phyloP scores from a whole-genome alignment of 2,329 filamentous ascomycete species.

The Fragosphaeria purpurea region DNA sequence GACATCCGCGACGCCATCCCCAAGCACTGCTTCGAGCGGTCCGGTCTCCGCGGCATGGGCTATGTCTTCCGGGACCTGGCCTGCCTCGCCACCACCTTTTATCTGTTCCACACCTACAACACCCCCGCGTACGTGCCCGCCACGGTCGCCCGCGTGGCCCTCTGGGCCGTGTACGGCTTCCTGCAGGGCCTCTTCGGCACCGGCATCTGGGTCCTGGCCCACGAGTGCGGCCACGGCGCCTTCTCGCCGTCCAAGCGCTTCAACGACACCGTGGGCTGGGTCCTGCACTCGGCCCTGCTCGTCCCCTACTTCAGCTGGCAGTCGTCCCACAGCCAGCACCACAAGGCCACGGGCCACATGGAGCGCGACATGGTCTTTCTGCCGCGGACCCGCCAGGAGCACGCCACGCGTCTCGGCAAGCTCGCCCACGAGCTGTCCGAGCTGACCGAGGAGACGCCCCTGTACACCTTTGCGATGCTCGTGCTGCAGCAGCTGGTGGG shows the following conservation, averaged over 20 bases:
- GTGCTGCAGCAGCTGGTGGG: constrained; percentile 80
- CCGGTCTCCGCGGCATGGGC: constrained; percentile 59
- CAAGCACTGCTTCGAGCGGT: constrained; percentile 92
- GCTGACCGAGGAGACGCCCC: constrained; percentile 88
- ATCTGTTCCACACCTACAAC: constrained; percentile 79
- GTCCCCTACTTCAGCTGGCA: constrained; percentile 99
- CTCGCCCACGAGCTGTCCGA: constrained; percentile 75
- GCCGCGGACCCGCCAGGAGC: constrained; percentile 79
- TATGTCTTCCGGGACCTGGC: constrained; percentile 79
- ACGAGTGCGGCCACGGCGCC: constrained; percentile 95
- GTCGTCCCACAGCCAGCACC: constrained; percentile 97
- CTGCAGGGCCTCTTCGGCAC: constrained; percentile 89
- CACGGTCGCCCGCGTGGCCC: constrained; percentile 51
- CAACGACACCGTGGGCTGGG: constrained; percentile 87
- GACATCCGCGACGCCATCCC: constrained; percentile 95
- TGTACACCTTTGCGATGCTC: constrained; percentile 64
- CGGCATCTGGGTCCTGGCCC: constrained; percentile 89
- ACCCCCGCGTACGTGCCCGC: constrained; percentile 76
- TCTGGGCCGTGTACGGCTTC: constrained; percentile 60
- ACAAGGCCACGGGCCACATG: constrained; percentile 97
- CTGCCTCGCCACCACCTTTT: constrained; percentile 67
- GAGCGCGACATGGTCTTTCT: constrained; percentile 99
- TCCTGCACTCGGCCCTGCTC: constrained; percentile 77
- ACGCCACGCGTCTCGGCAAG: constrained; percentile 64
- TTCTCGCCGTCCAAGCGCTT: constrained; percentile 87